Evolutionary conservation across 2,329 filamentous ascomycete species (phyloP).

Genomic region (Trematosphaeria pertusa): DNA sequence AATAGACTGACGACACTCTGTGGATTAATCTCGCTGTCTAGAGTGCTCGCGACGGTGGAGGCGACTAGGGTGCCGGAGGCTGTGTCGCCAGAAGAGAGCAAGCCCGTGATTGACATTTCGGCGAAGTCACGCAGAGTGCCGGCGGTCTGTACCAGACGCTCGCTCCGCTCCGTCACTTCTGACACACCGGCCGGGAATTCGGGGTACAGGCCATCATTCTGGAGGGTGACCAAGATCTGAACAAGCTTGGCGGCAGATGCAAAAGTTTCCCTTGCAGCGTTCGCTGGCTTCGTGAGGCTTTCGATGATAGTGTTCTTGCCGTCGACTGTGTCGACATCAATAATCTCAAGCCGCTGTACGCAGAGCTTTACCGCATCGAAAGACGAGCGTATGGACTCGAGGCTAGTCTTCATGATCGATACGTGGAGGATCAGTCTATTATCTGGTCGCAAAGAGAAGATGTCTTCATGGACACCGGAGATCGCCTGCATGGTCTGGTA

Average conservation of each 20-base stretch:
- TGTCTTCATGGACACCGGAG: not conserved
- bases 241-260: slow-evolving; percentile 29
- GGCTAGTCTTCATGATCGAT: slow-evolving; percentile 12
- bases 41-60: not conserved
- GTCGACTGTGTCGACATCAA: slow-evolving; percentile 12
- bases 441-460: slow-evolving; percentile 13
- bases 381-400: slow-evolving; percentile 10
- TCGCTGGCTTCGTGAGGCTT: slow-evolving; percentile 22
- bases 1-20: slow-evolving; percentile 15
- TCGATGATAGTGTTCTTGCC: slow-evolving; percentile 17
- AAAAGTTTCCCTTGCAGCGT: slow-evolving; percentile 21
- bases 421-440: slow-evolving; percentile 10
- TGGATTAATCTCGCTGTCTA: slow-evolving; percentile 8
- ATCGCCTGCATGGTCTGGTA: slow-evolving; percentile 4
- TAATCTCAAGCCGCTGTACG: slow-evolving; percentile 2
- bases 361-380: slow-evolving; percentile 12
- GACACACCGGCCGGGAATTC: slow-evolving; percentile 27
- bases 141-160: slow-evolving; percentile 22
- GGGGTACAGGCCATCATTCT: slow-evolving; percentile 37
- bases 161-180: slow-evolving; percentile 28
- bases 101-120: slow-evolving; percentile 17
- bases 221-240: slow-evolving; percentile 28
- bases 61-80: not conserved
- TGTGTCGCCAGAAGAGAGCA: slow-evolving; percentile 1
- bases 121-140: slow-evolving; percentile 21